These are phyloP conservation scores for Colletotrichum nymphaeae DNA, from an alignment of 2,329 filamentous ascomycete genomes.

Conservation along the genomic window DNA sequence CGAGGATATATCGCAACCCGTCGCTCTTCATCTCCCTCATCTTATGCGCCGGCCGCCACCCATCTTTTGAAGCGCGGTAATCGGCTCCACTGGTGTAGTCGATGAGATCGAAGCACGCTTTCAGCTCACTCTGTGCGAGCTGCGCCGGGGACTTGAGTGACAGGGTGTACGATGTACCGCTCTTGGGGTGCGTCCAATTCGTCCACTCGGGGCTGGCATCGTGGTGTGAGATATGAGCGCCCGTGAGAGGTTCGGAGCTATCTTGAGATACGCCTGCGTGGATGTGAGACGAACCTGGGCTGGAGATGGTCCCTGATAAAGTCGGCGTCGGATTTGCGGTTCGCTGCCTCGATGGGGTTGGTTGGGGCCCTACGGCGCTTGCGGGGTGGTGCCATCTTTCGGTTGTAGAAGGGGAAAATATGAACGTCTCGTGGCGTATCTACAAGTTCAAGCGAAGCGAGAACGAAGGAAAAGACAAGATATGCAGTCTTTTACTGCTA, in stretches of 20 bases:
- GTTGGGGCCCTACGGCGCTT: conserved; percentile 39
- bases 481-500: too few relatives aligned
- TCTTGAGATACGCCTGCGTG: too few relatives aligned
- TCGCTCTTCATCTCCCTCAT: conserved; percentile 74
- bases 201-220: conserved; percentile 43
- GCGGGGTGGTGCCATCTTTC: conserved; percentile 2
- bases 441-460: not conserved
- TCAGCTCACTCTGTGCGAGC: conserved; percentile 58
- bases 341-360: conserved; percentile 60
- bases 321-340: conserved; percentile 56
- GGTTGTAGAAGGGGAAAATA: not conserved
- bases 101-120: conserved; percentile 67
- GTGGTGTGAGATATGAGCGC: not conserved
- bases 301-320: conserved; percentile 62
- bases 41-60: conserved; percentile 74
- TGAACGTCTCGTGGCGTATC: too few relatives aligned
- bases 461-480: not conserved
- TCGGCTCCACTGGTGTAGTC: conserved; percentile 71
- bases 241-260: not conserved
- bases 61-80: conserved; percentile 70
- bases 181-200: conserved; percentile 64
- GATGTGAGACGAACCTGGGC: conserved; percentile 49
- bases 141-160: conserved; percentile 52
- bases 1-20: conserved; percentile 76
- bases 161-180: conserved; percentile 54